A percentile compares a stretch with the other conserved stretches of the same genome.
phyloP scores from a whole-genome alignment of 208 protist species.

The Crithidia sp. region DNA sequence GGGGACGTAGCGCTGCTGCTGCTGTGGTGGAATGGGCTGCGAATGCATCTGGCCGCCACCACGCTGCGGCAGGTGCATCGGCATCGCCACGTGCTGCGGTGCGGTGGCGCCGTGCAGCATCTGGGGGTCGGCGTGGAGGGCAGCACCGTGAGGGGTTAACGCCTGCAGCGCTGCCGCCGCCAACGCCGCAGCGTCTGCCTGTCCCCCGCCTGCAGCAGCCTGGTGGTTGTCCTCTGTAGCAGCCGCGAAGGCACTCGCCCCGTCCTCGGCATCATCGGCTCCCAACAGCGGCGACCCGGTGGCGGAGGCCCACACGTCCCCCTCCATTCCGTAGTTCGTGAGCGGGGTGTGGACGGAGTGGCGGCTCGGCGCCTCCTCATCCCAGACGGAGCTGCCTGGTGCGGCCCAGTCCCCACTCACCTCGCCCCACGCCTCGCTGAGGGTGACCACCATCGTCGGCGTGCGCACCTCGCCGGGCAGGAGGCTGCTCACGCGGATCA shows the following conservation, averaged over 20 bases:
- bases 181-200: slow-evolving; percentile 18
- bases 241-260: neutral
- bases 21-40: neutral
- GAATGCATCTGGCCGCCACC: neutral
- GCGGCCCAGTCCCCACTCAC: slow-evolving; percentile 58
- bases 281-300: slow-evolving; percentile 28
- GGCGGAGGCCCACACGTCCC: slow-evolving; percentile 42
- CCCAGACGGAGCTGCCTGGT: slow-evolving; percentile 55
- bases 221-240: neutral
- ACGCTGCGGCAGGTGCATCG: neutral
- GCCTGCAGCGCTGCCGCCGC: slow-evolving; percentile 33
- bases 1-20: slow-evolving; percentile 1
- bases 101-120: neutral
- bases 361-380: slow-evolving; percentile 32
- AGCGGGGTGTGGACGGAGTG: slow-evolving; percentile 43
- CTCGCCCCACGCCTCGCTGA: slow-evolving; percentile 35
- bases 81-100: neutral
- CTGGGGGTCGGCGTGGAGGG: neutral
- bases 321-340: slow-evolving; percentile 34
- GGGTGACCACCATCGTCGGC: slow-evolving; percentile 39
- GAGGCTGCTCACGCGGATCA: slow-evolving; percentile 47
- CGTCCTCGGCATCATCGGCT: slow-evolving; percentile 12
- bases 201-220: neutral
- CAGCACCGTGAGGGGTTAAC: slow-evolving; percentile 1
- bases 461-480: slow-evolving; percentile 69